Evolutionary conservation across 2,329 filamentous ascomycete genomes (phyloP), one percentile per base, ranked within the genome.

Genomic region (Fusarium fujikuroi): DNA sequence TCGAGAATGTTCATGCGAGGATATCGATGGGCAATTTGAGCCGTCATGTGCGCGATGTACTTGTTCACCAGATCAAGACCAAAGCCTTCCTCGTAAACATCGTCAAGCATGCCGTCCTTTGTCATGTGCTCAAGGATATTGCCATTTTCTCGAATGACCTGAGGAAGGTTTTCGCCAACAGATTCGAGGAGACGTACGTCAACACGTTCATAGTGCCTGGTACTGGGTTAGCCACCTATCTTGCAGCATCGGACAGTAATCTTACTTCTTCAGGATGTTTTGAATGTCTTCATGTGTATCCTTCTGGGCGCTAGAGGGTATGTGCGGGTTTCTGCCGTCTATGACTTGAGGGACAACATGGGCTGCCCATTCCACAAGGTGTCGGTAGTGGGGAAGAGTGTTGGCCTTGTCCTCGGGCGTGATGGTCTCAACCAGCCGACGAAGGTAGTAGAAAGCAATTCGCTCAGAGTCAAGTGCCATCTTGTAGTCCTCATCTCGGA

Each of bases 91-190:
- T 52, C 36, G 65, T 85, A 84, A 40, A 81, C 79, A 15, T 75
- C 57, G 12, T 80, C 71, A 2, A 85, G 70, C 40, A 84, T 68
- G 19, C 3, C 1, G 4, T 79, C 75, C 28, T 83, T 76, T 25
- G 72, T 76, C 54, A 85, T 66, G 37, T 80, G 72, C 63, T 85
- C 83, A 4, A 85, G 77, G 44, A 83, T 79, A 11, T 73, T 81
- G 4, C 64, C 77, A 30, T 79, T 73, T 3, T 78, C 80, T 2
- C 77, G 73, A 30, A 86, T 72, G 5, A 81, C 77, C 5, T 75
- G 65, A 3, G 80, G 71, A 8, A 86, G 67, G 16, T 79, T 75
- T n/a, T 82, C 79, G 9, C 53, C 53, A n/a, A n/a, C n/a, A n/a
- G n/a, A n/a, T n/a, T n/a, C n/a, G n/a, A n/a, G n/a, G n/a, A n/a